Evolutionary conservation across 2,329 filamentous ascomycete genomes (phyloP).

Genomic region (Ophiosphaerella herpotricha): DNA sequence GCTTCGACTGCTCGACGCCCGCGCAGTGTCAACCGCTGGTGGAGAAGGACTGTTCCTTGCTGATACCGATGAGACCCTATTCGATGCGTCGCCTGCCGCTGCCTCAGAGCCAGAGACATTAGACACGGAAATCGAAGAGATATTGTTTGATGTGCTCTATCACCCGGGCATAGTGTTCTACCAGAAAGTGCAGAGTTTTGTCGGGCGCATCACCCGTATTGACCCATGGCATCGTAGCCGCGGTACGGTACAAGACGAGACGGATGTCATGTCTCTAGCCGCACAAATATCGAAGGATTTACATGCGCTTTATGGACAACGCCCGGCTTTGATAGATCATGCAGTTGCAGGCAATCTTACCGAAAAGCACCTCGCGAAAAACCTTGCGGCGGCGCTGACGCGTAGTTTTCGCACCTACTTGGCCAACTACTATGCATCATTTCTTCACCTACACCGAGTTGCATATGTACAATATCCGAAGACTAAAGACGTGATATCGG

Average conservation of each 20-base stretch:
- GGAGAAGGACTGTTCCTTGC: slow-evolving; percentile 60
- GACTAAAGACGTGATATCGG: slow-evolving; percentile 55
- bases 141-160: slow-evolving; percentile 60
- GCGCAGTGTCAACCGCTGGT: slow-evolving; percentile 59
- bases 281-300: slow-evolving; percentile 58
- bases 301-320: slow-evolving; percentile 55
- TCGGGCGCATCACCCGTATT: slow-evolving; percentile 61
- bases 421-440: slow-evolving; percentile 62
- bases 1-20: slow-evolving; percentile 60
- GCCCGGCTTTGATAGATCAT: slow-evolving; percentile 61
- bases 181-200: slow-evolving; percentile 62
- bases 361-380: slow-evolving; percentile 54
- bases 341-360: slow-evolving; percentile 58
- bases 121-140: slow-evolving; percentile 52
- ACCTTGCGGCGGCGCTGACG: slow-evolving; percentile 57
- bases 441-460: slow-evolving; percentile 62
- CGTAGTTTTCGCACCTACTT: slow-evolving; percentile 61
- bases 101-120: slow-evolving; percentile 36
- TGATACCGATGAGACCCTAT: slow-evolving; percentile 54
- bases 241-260: slow-evolving; percentile 63
- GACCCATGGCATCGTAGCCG: slow-evolving; percentile 62
- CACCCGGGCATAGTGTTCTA: slow-evolving; percentile 63
- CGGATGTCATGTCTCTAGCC: slow-evolving; percentile 61
- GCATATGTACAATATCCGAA: slow-evolving; percentile 60
- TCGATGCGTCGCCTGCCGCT: slow-evolving; percentile 53